Evolutionary conservation across 169 alveolate genomes (phyloP).

Genomic region (Plasmodium coatneyi): DNA sequence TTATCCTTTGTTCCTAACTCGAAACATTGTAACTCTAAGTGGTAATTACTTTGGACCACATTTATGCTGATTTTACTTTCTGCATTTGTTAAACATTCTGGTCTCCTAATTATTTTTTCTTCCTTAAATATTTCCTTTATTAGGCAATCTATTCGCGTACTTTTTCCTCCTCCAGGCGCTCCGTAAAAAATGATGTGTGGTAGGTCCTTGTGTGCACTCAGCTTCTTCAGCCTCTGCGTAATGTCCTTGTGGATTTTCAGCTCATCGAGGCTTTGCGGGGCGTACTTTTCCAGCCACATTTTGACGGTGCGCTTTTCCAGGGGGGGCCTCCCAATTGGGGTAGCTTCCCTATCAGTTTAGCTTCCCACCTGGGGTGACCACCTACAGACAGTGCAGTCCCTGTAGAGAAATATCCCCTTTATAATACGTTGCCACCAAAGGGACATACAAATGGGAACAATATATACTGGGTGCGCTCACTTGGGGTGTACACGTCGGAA

Average conservation of each 20-base stretch:
- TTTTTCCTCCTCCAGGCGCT: conserved; percentile 98
- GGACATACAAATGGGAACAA: neutral
- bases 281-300: conserved; percentile 96
- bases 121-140: conserved; percentile 93
- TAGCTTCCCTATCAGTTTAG: neutral
- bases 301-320: conserved; percentile 17
- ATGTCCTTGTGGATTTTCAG: conserved; percentile 89
- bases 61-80: conserved; percentile 85
- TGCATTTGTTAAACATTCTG: conserved; percentile 85
- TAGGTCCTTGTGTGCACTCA: conserved; percentile 91
- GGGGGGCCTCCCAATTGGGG: neutral
- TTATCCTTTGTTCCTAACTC: conserved; percentile 95
- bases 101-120: conserved; percentile 88
- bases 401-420: neutral
- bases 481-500: neutral
- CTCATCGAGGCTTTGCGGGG: conserved; percentile 91
- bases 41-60: conserved; percentile 91
- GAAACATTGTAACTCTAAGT: conserved; percentile 93
- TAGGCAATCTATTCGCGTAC: conserved; percentile 94
- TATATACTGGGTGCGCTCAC: neutral
- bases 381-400: neutral
- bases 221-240: conserved; percentile 86
- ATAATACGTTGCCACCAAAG: neutral
- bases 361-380: neutral
- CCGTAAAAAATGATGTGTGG: conserved; percentile 99